Conservation (phyloP, 192 early-diverging fungal species). For the Gonapodya prolifera region DNA sequence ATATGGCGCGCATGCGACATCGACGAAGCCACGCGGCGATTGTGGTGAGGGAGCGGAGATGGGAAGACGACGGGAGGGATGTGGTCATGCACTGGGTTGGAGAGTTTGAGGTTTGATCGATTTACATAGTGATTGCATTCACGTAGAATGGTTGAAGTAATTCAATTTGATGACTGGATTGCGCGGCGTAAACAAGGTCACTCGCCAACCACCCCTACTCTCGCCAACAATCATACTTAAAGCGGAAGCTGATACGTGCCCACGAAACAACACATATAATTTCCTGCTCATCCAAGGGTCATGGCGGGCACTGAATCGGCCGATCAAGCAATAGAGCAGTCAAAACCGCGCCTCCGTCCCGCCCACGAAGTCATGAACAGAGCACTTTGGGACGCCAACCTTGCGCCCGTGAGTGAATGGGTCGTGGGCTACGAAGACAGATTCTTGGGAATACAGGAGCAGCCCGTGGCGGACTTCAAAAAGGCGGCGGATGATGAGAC, state of each 20-base stretch:
- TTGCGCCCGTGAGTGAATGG: neutral
- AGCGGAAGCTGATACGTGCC: too few species aligned
- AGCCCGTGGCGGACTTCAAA: neutral
- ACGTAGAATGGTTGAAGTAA: too few species aligned
- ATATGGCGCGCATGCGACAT: neutral
- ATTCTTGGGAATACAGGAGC: neutral
- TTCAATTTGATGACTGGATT: too few species aligned
- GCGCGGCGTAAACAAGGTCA: too few species aligned
- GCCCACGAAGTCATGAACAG: neutral
- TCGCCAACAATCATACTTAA: too few species aligned
- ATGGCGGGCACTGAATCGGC: too few species aligned
- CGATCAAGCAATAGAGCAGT: too few species aligned
- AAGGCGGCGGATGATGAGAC: neutral
- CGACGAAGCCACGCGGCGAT: neutral
- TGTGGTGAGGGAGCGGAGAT: neutral
- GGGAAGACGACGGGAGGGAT: neutral
- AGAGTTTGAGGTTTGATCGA: neutral
- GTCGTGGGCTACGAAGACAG: neutral
- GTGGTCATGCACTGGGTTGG: neutral
- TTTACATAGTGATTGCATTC: too few species aligned
- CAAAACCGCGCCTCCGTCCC: neutral
- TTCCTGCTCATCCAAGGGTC: too few species aligned
- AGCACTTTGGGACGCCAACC: neutral
- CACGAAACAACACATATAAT: too few species aligned
- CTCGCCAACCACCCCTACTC: too few species aligned